phyloP scores from a whole-genome alignment of 2,329 filamentous ascomycete genomes.

The Aureobasidium vineae region DNA sequence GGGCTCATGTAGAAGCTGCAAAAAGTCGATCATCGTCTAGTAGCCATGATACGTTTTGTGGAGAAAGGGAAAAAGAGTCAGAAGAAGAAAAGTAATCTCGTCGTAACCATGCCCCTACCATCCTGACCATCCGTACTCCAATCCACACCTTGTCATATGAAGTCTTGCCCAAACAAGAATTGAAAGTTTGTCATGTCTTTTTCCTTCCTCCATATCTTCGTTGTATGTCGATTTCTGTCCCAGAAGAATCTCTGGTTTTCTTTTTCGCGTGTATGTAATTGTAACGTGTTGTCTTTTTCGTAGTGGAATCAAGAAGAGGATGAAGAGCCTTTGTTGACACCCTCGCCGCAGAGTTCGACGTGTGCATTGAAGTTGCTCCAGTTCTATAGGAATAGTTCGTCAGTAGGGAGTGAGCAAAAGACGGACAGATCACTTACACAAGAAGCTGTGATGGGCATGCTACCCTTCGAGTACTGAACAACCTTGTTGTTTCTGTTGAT shows the following conservation, averaged over 20 bases:
- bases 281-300: background rate
- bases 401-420: background rate
- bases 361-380: conserved; percentile 42
- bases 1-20: background rate
- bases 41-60: background rate
- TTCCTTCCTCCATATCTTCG: background rate
- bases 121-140: background rate
- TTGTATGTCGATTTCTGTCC: background rate
- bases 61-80: background rate
- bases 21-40: background rate
- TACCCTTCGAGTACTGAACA: conserved; percentile 33
- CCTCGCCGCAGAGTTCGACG: conserved; percentile 38
- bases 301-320: background rate
- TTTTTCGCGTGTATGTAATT: background rate
- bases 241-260: background rate
- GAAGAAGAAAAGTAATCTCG: background rate
- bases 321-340: conserved; percentile 29
- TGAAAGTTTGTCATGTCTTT: background rate
- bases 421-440: conserved; percentile 29
- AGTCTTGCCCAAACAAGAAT: conserved; percentile 7
- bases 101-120: background rate
- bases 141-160: background rate
- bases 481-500: conserved; percentile 37
- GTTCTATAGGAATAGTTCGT: background rate
- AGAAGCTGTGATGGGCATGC: conserved; percentile 33